phyloP scores from a whole-genome alignment of 1,139 yeast species.

The Arxiozyma slooffiae region DNA sequence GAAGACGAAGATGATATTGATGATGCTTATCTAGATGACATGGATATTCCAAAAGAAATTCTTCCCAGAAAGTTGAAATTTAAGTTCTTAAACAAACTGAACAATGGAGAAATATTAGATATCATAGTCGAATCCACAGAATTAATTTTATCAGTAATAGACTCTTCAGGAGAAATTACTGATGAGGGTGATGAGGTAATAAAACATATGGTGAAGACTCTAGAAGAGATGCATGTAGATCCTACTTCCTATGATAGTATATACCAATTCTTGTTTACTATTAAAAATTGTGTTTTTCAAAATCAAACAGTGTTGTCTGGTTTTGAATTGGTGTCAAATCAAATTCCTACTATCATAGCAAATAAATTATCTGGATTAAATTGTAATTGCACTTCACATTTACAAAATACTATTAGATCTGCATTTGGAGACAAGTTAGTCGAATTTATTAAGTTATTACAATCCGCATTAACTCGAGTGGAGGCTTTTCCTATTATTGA shows the following conservation, averaged over 20 bases:
- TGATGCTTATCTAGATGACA: constrained; percentile 14
- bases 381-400: constrained; percentile 5
- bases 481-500: constrained; percentile 69
- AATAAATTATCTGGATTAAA: constrained; percentile 5
- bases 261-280: constrained; percentile 39
- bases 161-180: constrained; percentile 20
- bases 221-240: constrained; percentile 11
- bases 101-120: constrained; percentile 7
- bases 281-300: constrained; percentile 32
- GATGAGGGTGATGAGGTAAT: constrained; percentile 27
- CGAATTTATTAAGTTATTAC: constrained; percentile 46
- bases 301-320: constrained; percentile 45
- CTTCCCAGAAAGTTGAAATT: constrained; percentile 20
- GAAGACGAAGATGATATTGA: constrained; percentile 30
- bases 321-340: constrained; percentile 69
- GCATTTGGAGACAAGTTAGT: constrained; percentile 39
- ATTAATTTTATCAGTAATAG: constrained; percentile 9
- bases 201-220: constrained; percentile 11
- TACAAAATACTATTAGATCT: constrained; percentile 34
- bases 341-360: constrained; percentile 45
- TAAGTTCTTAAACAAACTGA: constrained; percentile 14
- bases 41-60: constrained; percentile 20
- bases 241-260: constrained; percentile 34
- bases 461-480: constrained; percentile 63
- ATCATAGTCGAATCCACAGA: constrained; percentile 11